Percentiles rank a stretch among this genome's conserved stretches.
Conservation (phyloP, 2,329 filamentous ascomycete genomes). For the Sporothrix sp. region DNA sequence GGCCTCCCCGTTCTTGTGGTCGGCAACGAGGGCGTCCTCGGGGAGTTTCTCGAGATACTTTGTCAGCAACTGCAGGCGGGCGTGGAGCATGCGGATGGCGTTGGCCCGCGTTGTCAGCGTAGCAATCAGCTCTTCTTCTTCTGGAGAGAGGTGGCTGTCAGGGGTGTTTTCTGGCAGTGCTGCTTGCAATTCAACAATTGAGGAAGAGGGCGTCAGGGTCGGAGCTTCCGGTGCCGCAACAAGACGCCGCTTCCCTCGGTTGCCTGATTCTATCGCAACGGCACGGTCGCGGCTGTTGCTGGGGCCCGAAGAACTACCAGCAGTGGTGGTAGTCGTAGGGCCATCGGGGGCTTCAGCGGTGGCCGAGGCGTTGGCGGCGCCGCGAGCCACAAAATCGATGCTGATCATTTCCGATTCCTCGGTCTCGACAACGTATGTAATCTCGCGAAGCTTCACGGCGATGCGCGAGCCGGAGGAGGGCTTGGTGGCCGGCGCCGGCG, state of each 20-base stretch:
- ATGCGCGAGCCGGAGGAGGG: conserved; percentile 35
- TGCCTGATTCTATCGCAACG: conserved; percentile 16
- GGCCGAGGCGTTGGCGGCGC: conserved; percentile 65
- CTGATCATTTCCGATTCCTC: conserved; percentile 97
- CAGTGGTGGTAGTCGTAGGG: not conserved
- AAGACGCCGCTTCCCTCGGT: conserved; percentile 34
- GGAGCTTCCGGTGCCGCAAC: conserved; percentile 14
- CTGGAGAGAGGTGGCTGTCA: conserved; percentile 40
- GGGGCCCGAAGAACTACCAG: not conserved
- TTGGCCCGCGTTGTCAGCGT: conserved; percentile 79
- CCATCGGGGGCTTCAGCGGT: conserved; percentile 27
- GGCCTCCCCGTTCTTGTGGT: not conserved
- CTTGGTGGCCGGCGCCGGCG: not conserved
- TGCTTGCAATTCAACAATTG: not conserved
- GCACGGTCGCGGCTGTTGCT: conserved; percentile 16
- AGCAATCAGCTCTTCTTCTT: conserved; percentile 53
- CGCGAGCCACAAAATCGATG: conserved; percentile 83
- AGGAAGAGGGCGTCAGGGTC: conserved; percentile 19
- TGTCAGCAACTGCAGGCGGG: conserved; percentile 60
- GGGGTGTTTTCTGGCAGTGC: not conserved
- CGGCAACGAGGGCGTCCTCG: conserved; percentile 45
- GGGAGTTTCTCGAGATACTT: conserved; percentile 70
- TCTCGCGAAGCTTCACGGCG: conserved; percentile 66
- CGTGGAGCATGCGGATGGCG: conserved; percentile 85
- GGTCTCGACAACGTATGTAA: conserved; percentile 83